Percentiles rank a stretch among this genome's conserved stretches.
Conservation (phyloP, 192 early-diverging fungal species). For the Ramicandelaber brevisporus region DNA sequence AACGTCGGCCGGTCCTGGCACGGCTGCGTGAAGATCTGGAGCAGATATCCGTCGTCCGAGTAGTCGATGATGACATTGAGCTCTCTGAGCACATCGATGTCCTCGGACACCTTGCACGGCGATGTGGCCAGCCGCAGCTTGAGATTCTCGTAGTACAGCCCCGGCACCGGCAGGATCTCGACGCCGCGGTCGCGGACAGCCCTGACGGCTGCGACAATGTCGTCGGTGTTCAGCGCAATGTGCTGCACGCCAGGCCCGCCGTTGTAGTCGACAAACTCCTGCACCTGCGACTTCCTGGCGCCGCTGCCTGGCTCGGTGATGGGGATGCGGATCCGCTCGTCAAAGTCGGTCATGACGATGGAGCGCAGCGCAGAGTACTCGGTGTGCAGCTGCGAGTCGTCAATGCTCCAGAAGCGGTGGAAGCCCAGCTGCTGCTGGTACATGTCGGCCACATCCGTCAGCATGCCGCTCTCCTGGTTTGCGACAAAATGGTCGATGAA, state of each 20-base stretch:
- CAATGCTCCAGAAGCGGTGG: slow-evolving; percentile 96
- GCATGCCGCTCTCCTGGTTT: slow-evolving; percentile 82
- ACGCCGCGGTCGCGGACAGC: slow-evolving; percentile 69
- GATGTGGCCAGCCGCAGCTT: slow-evolving; percentile 45
- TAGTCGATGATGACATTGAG: slow-evolving; percentile 86
- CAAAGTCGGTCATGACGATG: slow-evolving; percentile 85
- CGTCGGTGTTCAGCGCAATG: slow-evolving; percentile 73
- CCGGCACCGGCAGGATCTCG: slow-evolving; percentile 67
- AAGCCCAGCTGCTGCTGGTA: slow-evolving; percentile 89
- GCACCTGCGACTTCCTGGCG: slow-evolving; percentile 86
- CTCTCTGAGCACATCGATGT: slow-evolving; percentile 54
- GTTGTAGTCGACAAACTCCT: slow-evolving; percentile 26
- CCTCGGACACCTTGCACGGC: slow-evolving; percentile 46
- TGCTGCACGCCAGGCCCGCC: slow-evolving; percentile 67
- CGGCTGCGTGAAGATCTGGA: slow-evolving; percentile 83
- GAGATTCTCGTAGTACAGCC: slow-evolving; percentile 70
- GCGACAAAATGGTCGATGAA: slow-evolving; percentile 87
- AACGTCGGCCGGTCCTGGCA: slow-evolving; percentile 88
- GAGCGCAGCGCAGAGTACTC: slow-evolving; percentile 85
- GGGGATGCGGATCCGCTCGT: slow-evolving; percentile 84
- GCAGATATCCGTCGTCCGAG: slow-evolving; percentile 84
- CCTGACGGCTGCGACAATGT: slow-evolving; percentile 61
- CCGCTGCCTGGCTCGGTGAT: slow-evolving; percentile 92
- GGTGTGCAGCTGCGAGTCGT: slow-evolving; percentile 87
- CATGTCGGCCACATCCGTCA: slow-evolving; percentile 57